A percentile compares a stretch with the other conserved stretches of the same genome.
These are phyloP conservation scores for Fusarium sp. DNA, from an alignment of 2,329 filamentous ascomycete genomes.

Conservation along the genomic window DNA sequence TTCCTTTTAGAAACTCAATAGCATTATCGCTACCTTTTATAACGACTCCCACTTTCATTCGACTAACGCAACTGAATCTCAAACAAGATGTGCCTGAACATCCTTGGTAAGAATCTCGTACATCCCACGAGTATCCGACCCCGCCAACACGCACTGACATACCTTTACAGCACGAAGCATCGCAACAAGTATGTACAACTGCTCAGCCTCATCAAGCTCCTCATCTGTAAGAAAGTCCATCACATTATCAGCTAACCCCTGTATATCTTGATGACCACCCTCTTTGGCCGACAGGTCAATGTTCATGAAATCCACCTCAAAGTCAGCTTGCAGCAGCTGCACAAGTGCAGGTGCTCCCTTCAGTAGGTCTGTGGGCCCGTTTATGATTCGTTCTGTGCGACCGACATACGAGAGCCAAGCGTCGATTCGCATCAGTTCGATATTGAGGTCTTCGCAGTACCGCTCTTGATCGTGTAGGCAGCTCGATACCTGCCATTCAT, in stretches of 20 bases:
- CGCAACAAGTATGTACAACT: neutral
- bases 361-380: rapidly evolving
- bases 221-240: neutral
- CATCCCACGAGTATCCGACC: neutral
- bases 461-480: neutral
- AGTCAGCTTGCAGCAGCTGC: neutral
- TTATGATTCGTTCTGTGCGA: neutral
- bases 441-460: neutral
- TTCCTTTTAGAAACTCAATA: rapidly evolving
- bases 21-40: neutral
- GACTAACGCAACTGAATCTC: neutral
- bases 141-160: neutral
- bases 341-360: neutral
- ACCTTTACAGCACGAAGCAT: neutral
- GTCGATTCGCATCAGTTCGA: neutral
- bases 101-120: neutral
- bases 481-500: neutral
- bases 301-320: neutral
- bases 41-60: rapidly evolving
- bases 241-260: rapidly evolving
- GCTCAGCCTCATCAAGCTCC: neutral
- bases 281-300: neutral
- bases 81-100: neutral
- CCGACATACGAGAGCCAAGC: neutral
- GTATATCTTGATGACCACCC: neutral